Conservation (phyloP, 2,329 filamentous ascomycete species). For the Epichloe brachyelytri region DNA sequence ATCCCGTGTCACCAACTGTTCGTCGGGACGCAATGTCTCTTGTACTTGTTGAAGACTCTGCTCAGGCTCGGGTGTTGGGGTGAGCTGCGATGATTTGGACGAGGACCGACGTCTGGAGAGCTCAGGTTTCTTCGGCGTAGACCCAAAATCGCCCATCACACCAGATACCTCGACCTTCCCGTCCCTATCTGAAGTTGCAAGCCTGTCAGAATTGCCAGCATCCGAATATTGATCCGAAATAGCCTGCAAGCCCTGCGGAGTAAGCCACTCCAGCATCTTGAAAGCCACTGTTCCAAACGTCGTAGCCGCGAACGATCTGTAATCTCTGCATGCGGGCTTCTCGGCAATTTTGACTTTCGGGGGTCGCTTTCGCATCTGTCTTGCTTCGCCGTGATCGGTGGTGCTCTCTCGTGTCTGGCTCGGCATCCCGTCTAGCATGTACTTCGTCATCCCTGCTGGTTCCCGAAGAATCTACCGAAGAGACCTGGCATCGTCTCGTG, state of each 20-base stretch:
- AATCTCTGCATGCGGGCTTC: slow-evolving; percentile 37
- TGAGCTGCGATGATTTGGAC: background rate
- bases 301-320: slow-evolving; percentile 48
- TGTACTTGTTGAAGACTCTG: background rate
- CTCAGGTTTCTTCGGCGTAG: background rate
- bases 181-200: slow-evolving; percentile 2
- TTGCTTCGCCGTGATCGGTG: background rate
- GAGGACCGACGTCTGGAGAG: background rate
- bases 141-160: background rate
- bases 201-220: slow-evolving; percentile 4
- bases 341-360: slow-evolving; percentile 29
- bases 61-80: background rate
- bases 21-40: slow-evolving; percentile 3
- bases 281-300: slow-evolving; percentile 53
- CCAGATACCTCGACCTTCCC: background rate
- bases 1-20: slow-evolving; percentile 4
- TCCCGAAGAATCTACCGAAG: slow-evolving; percentile 2
- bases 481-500: background rate
- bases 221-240: slow-evolving; percentile 28
- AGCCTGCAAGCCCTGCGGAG: slow-evolving; percentile 39
- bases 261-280: slow-evolving; percentile 61
- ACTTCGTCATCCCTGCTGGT: background rate
- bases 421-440: background rate
- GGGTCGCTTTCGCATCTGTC: background rate
- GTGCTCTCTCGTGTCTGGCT: background rate